Conservation (phyloP, 2,329 filamentous ascomycete genomes). For the Neoscytalidium dimidiatum region DNA sequence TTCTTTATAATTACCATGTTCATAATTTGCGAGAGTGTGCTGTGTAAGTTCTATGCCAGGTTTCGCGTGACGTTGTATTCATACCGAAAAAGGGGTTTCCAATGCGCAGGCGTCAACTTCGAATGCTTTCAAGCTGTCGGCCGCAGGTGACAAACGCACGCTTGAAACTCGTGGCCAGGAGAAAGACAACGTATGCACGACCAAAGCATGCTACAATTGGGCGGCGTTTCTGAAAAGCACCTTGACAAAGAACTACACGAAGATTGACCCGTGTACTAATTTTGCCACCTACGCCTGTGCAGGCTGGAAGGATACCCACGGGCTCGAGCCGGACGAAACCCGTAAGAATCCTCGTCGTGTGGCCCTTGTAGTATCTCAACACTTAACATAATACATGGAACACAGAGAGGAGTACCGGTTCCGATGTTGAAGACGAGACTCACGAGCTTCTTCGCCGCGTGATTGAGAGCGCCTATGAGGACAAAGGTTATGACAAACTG, state of each 20-base stretch:
- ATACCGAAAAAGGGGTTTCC: too few relatives aligned
- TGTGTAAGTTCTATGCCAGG: too few relatives aligned
- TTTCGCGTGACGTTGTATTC: too few relatives aligned
- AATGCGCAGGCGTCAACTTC: too few relatives aligned
- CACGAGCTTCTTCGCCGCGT: neutral
- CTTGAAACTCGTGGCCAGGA: neutral
- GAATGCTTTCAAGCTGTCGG: too few relatives aligned
- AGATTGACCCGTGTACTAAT: conserved; percentile 68
- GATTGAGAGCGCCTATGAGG: neutral
- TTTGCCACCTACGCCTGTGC: conserved; percentile 70
- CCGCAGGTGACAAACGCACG: too few relatives aligned
- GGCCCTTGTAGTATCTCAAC: neutral
- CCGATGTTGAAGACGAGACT: neutral
- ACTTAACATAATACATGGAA: conserved; percentile 19
- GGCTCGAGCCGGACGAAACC: conserved; percentile 63
- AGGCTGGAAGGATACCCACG: conserved; percentile 65
- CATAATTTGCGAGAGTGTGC: too few relatives aligned
- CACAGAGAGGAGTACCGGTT: neutral
- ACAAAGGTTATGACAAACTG: neutral
- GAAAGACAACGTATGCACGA: neutral
- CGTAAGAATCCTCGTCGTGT: neutral
- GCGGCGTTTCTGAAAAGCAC: neutral
- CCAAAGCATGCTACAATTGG: neutral
- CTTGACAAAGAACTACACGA: conserved; percentile 52
- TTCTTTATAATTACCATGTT: too few relatives aligned